phyloP scores from a whole-genome alignment of 1,139 yeast species.

The Taphrina pruni region DNA sequence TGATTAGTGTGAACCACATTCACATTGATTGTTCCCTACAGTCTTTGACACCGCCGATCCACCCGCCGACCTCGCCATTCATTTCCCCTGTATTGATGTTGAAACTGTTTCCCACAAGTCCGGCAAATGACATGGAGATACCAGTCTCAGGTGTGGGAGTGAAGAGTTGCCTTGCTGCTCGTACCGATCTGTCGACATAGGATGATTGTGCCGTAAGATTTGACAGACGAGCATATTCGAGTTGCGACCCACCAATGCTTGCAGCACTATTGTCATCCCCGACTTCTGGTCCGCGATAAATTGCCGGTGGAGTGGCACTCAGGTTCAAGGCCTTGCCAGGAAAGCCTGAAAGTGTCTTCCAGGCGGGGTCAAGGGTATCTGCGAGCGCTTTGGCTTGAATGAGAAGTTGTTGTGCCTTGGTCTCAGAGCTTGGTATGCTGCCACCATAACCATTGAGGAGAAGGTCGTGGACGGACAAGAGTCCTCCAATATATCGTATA shows the following conservation, averaged over 20 bases:
- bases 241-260: constrained; percentile 82
- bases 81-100: constrained; percentile 59
- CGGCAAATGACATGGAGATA: constrained; percentile 57
- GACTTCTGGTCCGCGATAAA: constrained; percentile 71
- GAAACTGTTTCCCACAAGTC: constrained; percentile 80
- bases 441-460: constrained; percentile 50
- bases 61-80: constrained; percentile 8
- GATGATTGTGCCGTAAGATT: constrained; percentile 74
- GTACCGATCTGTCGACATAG: constrained; percentile 78
- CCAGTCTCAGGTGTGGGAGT: constrained; percentile 56
- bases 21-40: constrained; percentile 53
- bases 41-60: constrained; percentile 62
- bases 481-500: constrained; percentile 89
- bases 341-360: constrained; percentile 70
- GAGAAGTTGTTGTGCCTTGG: constrained; percentile 58
- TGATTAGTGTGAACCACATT: not conserved
- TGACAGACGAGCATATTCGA: constrained; percentile 83
- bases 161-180: constrained; percentile 69
- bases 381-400: constrained; percentile 76
- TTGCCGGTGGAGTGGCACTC: constrained; percentile 48
- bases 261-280: constrained; percentile 72
- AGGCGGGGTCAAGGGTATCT: constrained; percentile 68
- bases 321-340: constrained; percentile 49
- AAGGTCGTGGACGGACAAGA: constrained; percentile 78
- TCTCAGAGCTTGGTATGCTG: constrained; percentile 51